These are phyloP conservation scores for Friedmanniomyces simplex DNA, from an alignment of 495 filamentous ascomycete species.

Conservation along the genomic window DNA sequence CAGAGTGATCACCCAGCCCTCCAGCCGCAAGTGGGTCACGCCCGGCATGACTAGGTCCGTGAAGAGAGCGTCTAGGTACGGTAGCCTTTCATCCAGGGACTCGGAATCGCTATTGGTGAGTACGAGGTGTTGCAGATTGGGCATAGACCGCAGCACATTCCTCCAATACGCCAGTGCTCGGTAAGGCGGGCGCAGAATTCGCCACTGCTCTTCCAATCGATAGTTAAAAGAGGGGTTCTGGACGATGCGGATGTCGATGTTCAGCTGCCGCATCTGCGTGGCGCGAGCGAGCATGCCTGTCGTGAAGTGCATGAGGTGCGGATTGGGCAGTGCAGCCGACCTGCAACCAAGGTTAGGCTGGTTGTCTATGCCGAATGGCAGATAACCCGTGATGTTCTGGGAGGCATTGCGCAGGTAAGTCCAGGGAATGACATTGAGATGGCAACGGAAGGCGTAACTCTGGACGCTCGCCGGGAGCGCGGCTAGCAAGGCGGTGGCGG, in stretches of 20 bases:
- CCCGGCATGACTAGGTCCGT: background rate
- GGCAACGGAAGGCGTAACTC: background rate
- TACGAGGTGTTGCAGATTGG: no score
- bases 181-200: no score
- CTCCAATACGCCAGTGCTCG: background rate
- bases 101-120: no score
- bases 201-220: no score
- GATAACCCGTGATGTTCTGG: background rate
- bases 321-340: background rate
- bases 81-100: no score
- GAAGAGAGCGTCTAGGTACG: background rate
- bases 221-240: background rate
- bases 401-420: background rate
- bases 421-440: background rate
- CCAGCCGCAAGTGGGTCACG: background rate
- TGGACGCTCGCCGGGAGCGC: background rate
- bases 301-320: background rate
- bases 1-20: background rate
- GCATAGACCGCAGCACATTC: background rate
- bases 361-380: background rate
- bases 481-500: background rate
- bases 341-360: background rate
- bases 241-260: background rate
- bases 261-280: background rate
- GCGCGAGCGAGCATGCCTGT: background rate